phyloP scores from a whole-genome alignment of 2,329 filamentous ascomycete genomes.

The Fusarium dlaminii region DNA sequence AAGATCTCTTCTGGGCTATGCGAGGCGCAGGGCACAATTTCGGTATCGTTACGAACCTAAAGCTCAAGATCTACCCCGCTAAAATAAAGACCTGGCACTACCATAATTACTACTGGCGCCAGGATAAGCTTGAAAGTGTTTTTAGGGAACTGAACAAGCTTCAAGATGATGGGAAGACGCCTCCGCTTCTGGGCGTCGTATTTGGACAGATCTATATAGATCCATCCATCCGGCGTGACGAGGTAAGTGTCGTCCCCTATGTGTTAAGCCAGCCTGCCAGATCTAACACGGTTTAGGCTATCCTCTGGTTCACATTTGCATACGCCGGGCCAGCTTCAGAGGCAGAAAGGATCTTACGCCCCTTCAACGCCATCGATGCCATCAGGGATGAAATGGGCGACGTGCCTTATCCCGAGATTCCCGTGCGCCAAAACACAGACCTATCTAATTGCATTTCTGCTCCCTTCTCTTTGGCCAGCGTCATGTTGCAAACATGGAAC shows the following conservation, averaged over 20 bases:
- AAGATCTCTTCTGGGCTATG: neutral
- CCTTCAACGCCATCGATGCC: neutral
- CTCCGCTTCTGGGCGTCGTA: neutral
- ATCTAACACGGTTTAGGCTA: neutral
- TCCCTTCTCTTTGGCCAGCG: neutral
- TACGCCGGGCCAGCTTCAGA: neutral
- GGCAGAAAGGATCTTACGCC: neutral
- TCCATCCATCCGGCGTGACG: rapidly evolving
- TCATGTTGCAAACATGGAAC: neutral
- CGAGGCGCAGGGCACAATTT: neutral
- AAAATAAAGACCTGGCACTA: neutral
- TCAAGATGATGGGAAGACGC: neutral
- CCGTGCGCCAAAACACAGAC: neutral
- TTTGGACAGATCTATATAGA: neutral
- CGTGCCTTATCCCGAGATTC: neutral
- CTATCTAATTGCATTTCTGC: neutral
- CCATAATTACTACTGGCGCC: neutral
- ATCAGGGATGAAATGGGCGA: neutral
- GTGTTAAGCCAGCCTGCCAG: rapidly evolving
- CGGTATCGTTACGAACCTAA: neutral
- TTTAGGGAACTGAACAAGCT: neutral
- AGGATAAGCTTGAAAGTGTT: neutral
- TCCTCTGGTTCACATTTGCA: neutral
- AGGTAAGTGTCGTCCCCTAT: neutral
- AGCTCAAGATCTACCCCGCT: neutral